phyloP scores from a whole-genome alignment of 2,329 filamentous ascomycete genomes.

The Sporothrix euskadiensis region DNA sequence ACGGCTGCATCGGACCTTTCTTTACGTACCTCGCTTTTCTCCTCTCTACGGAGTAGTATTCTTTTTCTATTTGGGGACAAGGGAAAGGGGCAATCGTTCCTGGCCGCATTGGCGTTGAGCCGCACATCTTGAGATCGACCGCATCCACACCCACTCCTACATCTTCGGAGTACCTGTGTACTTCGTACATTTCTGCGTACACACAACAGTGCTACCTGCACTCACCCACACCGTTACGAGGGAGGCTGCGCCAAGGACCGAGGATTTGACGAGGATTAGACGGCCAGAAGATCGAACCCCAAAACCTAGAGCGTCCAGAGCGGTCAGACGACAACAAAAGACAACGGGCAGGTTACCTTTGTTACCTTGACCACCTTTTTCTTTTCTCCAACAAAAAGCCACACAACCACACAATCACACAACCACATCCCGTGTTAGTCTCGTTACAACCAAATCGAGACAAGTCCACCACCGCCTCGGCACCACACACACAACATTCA shows the following conservation, averaged over 20 bases:
- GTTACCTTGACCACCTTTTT: not conserved
- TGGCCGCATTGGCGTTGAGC: conserved; percentile 18
- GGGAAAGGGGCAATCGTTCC: not conserved
- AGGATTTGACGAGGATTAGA: not conserved
- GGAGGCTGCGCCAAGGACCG: not conserved
- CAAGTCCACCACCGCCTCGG: not conserved
- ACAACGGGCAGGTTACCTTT: conserved; percentile 11
- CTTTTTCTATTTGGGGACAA: not conserved
- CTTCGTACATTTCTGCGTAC: not conserved
- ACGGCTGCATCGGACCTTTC: conserved; percentile 21
- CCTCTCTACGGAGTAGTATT: not conserved
- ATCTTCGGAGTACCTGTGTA: not conserved
- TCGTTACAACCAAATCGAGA: conserved; percentile 10
- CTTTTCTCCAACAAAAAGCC: not conserved
- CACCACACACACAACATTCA: not conserved
- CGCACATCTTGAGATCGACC: conserved; percentile 24
- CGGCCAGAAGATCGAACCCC: not conserved
- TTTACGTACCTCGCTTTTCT: not conserved
- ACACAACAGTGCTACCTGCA: not conserved
- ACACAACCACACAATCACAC: no score
- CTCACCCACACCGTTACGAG: not conserved
- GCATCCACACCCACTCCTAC: conserved; percentile 11
- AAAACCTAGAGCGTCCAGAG: not conserved
- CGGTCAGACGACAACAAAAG: not conserved
- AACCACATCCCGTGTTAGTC: conserved; percentile 2